Conservation (phyloP, 129 eudicot genomes). For the Ambrosia artemisiifolia region DNA sequence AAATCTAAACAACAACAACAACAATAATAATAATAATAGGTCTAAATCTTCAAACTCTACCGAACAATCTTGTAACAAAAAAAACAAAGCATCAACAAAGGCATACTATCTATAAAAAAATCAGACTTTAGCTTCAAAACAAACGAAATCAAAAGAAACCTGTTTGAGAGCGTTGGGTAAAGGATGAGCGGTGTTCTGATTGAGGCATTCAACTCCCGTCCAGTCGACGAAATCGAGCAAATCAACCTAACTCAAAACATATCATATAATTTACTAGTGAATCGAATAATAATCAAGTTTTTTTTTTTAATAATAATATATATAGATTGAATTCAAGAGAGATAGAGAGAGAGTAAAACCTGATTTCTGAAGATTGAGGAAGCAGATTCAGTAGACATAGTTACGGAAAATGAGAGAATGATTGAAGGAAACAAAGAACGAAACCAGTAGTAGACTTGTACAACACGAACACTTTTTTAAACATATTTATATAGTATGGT, state of each 20-base stretch:
- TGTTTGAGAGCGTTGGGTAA: constrained; percentile 79
- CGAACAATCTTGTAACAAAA: not conserved
- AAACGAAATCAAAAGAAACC: constrained; percentile 30
- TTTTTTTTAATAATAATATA: no score
- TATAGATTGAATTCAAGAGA: not conserved
- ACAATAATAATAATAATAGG: not conserved
- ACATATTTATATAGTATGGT: not conserved
- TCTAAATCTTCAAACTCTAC: not conserved
- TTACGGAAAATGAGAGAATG: constrained; percentile 15
- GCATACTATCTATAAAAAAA: not conserved
- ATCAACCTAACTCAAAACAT: constrained; percentile 58
- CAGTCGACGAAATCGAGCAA: constrained; percentile 81
- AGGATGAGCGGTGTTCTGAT: constrained; percentile 63
- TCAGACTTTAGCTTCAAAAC: not conserved
- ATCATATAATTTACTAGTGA: not conserved
- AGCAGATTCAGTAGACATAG: constrained; percentile 66
- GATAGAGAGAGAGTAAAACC: constrained; percentile 18
- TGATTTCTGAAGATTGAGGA: constrained; percentile 53
- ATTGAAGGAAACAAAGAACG: constrained; percentile 4
- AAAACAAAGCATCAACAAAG: not conserved
- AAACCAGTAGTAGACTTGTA: constrained; percentile 5
- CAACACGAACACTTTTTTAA: constrained; percentile 21
- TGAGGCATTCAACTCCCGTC: constrained; percentile 91
- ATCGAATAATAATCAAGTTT: not conserved
- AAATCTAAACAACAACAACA: not conserved